phyloP scores from a whole-genome alignment of 2,329 filamentous ascomycete species.

The Aureobasidium uvarum region DNA sequence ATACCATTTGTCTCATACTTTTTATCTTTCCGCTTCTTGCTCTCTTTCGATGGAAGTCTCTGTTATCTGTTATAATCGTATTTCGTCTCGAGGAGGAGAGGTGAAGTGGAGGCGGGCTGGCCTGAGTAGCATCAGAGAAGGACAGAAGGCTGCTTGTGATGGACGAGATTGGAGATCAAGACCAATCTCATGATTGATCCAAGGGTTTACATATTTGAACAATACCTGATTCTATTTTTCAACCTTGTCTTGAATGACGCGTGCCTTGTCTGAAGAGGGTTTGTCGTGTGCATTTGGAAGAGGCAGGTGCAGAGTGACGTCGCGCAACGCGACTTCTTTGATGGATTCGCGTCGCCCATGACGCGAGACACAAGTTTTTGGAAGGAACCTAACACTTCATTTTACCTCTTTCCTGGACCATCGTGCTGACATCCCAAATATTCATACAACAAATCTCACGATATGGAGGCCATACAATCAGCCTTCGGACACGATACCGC shows the following conservation, averaged over 20 bases:
- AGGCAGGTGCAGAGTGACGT: constrained; percentile 14
- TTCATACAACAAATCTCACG: not conserved
- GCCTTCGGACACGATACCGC: constrained; percentile 27
- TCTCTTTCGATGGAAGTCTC: not conserved
- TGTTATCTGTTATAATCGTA: constrained; percentile 6
- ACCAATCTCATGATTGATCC: not conserved
- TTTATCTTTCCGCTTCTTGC: not conserved
- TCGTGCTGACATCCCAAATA: not conserved
- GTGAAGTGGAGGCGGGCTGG: not conserved
- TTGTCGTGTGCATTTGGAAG: not conserved
- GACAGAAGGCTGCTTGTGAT: not conserved
- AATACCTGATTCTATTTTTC: not conserved
- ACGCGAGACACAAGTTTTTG: not conserved
- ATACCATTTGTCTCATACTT: constrained; percentile 14
- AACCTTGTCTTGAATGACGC: not conserved
- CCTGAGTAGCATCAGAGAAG: not conserved
- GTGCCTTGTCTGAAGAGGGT: not conserved
- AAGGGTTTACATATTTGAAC: not conserved
- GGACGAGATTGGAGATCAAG: not conserved
- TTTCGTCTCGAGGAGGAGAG: not conserved
- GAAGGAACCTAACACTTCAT: not conserved
- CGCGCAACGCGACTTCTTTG: constrained; percentile 19
- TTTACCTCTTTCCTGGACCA: not conserved
- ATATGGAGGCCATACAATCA: constrained; percentile 18
- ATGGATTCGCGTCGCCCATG: constrained; percentile 13